Base-by-base conservation (phyloP, 1,139 yeast genomes). In the Hansenula lynferdii region DNA sequence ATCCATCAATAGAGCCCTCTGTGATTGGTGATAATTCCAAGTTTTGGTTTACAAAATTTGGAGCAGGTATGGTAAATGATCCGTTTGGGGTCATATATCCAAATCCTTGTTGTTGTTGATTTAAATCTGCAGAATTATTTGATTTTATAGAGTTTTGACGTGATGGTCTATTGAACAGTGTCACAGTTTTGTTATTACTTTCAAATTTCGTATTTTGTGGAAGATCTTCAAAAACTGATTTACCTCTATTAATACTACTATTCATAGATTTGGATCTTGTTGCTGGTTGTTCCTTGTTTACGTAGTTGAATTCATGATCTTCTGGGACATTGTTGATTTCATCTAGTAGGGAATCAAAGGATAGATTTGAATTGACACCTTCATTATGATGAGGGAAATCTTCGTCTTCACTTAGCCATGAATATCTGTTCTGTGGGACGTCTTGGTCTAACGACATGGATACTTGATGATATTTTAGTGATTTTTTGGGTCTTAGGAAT, bases 221-320 rank as follows among this genome's bases (percentile, higher is more conserved):
- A 8, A 39, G 44, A 25, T 56, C 60, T 34, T 50, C 61, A 2
- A 53, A 52, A 1, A 56, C 50, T 1, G 56, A 58, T 1, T 47
- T 47, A 2, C 47, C 41, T 22, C 43, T 46, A 10, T 39, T 47
- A 4, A 42, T 28, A 14, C 44, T 41, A 20, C 53, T 48, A 11
- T 46, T 46, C 11, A 58, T 44, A 1, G 57, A 42, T 40, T 39
- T 54, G 7, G 45, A 28, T 2, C 42, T 31, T 21, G 42, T 33
- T 25, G 33, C 7, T 26, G 19, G 29, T 25, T 29, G 31, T 33
- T 37, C 20, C 14, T 31, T 26, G 28, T 31, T 50, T 17, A 60
- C 57, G 11, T 65, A 67, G 10, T 69, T 71, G 49, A 75, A 76
- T 37, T 77, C 79, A 49, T 60, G 77, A 48, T 78, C 85, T 51